Evolutionary conservation across 305 asterid genomes (phyloP), one percentile per base, ranked within the genome.

Genomic region (Striga hermonthica): DNA sequence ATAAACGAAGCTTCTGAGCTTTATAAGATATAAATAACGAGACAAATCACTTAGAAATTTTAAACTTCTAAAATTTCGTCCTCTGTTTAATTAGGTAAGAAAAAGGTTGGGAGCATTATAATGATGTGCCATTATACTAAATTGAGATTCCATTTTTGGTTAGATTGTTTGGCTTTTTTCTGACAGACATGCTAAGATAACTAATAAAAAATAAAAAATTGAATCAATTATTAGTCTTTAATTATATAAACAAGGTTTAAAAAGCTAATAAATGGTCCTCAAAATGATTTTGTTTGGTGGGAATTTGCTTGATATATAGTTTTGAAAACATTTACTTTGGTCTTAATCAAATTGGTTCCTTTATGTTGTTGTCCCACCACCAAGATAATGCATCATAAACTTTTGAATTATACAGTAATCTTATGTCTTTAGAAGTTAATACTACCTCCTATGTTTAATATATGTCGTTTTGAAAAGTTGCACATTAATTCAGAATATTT

Each of bases 231-330:
- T 43, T 49, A 15, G 9, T 35, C 61, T 41, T 41, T 68, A 64
- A 45, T 31, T 11, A n/a, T n/a, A n/a, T n/a, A 35, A 35, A 57
- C 14, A 34, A 36, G 6, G 9, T 9, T 22, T 22, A 22, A 44
- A 53, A 54, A 63, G 38, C 71, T 37, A 69, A 75, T 37, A 69
- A 75, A 70, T 22, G 75, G 16, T 14, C 34, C 45, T 13, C 57
- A 68, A 64, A 64, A 57, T 64, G 68, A 71, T 72, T 72, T 76
- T 72, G 75, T 68, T 54, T 68, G 80, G 74, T 76, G 68, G 57
- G 57, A 50, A 15, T 10, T 76, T 72, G 77, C 60, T 60, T 68
- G 81, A 71, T 76, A 77, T 59, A 64, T 64, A 22, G 66, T 67
- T 67, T 75, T 75, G 71, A 40, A 45, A 39, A 62, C 57, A 63